Evolutionary conservation across 2,329 filamentous ascomycete genomes (phyloP), one percentile per base, ranked within the genome.

Genomic region (Paraconiothyrium brasiliense): DNA sequence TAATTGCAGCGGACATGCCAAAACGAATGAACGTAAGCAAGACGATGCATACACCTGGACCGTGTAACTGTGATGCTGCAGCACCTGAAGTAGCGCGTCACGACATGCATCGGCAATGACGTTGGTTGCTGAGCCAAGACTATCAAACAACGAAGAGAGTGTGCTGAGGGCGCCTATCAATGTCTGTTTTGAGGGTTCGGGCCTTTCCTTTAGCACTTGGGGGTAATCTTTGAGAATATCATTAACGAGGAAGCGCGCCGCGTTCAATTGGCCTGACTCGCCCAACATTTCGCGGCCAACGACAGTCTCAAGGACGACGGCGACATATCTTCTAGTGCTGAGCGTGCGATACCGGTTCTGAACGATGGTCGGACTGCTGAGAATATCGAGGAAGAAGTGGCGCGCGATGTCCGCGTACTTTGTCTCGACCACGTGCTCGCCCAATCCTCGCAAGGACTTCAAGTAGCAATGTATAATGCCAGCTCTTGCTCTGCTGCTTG

Each of bases 1-100:
- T 6, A 99, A 86, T 74, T 98, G 94, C 68, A 97, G 92, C 4
- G 95, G 95, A 69, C 93, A 97, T 14, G 93, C 93, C 47, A 97
- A 84, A 0, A 97, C 92, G 72, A 98, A 95, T 0, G 87, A 88
- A 69, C 94, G 93, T 70, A 98, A 83, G 73, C 93, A 97, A 63
- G 92, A 87, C 4, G 95, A 92, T 1, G 93, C 90, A 71, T 95
- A 91, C 3, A 98, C 89, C 74, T 99, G 95, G 2, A 99, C 95
- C 4, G 93, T 95, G 78, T 98, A 98, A 79, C 93, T 97, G 0
- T 94, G 93, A 78, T 99, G 95, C 70, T 97, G 92, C 30, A 98
- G 83, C 6, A 97, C 92, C 76, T 97, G 93, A 43, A 98, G 83
- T 35, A 99, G 82, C 4, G 91, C 91, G 76, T 99, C 95, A 54